These are phyloP conservation scores for Cichorium intybus DNA, from an alignment of 140 eudicot genomes.

Conservation along the genomic window DNA sequence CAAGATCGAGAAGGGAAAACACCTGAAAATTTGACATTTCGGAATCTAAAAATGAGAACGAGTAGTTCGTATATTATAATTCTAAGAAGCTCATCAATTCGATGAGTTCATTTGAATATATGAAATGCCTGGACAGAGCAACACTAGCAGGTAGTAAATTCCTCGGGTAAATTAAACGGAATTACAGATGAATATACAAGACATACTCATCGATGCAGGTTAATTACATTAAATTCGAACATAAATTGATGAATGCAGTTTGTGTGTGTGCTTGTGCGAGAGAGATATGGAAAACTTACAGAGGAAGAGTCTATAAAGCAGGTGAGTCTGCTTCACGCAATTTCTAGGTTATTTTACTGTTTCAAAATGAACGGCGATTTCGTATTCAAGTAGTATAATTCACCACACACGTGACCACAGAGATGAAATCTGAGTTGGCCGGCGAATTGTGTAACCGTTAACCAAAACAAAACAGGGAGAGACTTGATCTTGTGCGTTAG, in stretches of 20 bases:
- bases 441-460: slow-evolving; percentile 9
- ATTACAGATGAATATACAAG: not conserved
- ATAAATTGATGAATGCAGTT: not conserved
- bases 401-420: not conserved
- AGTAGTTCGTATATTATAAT: not conserved
- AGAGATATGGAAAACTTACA: slow-evolving; percentile 13
- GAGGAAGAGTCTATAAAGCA: slow-evolving; percentile 23
- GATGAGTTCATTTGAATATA: not conserved
- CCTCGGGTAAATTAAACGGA: not conserved
- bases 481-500: not conserved
- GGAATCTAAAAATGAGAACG: not conserved
- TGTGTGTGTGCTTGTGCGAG: slow-evolving; percentile 1
- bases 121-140: slow-evolving; percentile 10
- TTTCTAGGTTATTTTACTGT: not conserved
- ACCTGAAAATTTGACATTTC: not conserved
- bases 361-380: slow-evolving; percentile 1
- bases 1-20: not conserved
- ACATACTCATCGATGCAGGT: not conserved
- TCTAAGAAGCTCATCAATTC: not conserved
- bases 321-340: slow-evolving; percentile 16
- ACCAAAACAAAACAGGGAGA: not conserved
- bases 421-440: slow-evolving; percentile 9
- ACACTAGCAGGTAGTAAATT: not conserved
- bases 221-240: not conserved
- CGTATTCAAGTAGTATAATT: not conserved